Percentiles rank a stretch among this genome's conserved stretches.
Evolutionary conservation across 2,329 filamentous ascomycete species (phyloP).

Genomic region (Pseudocercospora musae): DNA sequence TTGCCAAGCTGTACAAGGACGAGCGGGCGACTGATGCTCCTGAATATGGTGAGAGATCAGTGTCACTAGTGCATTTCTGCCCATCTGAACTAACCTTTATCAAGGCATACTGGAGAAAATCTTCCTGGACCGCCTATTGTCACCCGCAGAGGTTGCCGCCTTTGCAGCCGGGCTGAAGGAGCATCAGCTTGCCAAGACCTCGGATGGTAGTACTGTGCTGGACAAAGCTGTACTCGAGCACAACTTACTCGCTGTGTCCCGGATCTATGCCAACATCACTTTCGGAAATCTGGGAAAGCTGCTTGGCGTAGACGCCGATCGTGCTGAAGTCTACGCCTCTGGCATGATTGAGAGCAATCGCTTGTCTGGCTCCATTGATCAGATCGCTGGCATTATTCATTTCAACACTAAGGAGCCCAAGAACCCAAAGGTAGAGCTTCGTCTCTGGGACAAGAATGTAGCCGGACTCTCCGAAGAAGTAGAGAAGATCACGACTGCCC

Average conservation of each 20-base stretch:
- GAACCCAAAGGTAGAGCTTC: slow-evolving; percentile 61
- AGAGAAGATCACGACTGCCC: slow-evolving; percentile 75
- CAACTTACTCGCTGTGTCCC: slow-evolving; percentile 81
- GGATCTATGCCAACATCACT: slow-evolving; percentile 51
- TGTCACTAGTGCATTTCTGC: not conserved
- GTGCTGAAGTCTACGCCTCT: slow-evolving; percentile 87
- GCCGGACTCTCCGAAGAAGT: slow-evolving; percentile 84
- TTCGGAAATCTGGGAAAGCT: slow-evolving; percentile 69
- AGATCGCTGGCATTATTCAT: slow-evolving; percentile 83
- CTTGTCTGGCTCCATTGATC: slow-evolving; percentile 84
- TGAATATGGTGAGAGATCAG: slow-evolving; percentile 57
- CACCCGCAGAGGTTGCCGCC: slow-evolving; percentile 75
- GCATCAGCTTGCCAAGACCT: slow-evolving; percentile 85
- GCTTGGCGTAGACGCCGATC: slow-evolving; percentile 72
- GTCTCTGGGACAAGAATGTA: slow-evolving; percentile 86
- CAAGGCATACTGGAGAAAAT: slow-evolving; percentile 84
- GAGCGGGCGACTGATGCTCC: slow-evolving; percentile 72
- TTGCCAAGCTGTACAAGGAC: slow-evolving; percentile 89
- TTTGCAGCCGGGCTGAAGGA: slow-evolving; percentile 78
- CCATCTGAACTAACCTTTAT: not conserved
- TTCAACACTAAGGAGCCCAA: slow-evolving; percentile 69
- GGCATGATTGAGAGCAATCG: slow-evolving; percentile 95
- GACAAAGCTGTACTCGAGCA: slow-evolving; percentile 94
- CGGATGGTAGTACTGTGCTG: slow-evolving; percentile 88
- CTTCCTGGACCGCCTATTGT: slow-evolving; percentile 83